Conservation (phyloP, 805 yeast genomes). For the Nakazawaea siamensis region DNA sequence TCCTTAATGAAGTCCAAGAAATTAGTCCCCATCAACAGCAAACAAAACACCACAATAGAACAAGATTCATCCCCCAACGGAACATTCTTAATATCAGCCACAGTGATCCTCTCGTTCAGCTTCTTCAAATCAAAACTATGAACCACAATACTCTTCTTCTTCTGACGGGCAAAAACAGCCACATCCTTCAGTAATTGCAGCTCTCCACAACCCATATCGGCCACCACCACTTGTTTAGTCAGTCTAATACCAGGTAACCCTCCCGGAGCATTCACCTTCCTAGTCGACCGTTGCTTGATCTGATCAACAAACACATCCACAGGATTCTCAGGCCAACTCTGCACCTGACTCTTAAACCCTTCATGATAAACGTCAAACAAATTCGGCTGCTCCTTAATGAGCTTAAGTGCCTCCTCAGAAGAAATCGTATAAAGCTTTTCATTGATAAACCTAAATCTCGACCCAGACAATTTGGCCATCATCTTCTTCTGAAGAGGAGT, state of each 20-base stretch:
- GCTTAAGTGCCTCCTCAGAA: conserved; percentile 65
- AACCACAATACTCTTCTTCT: conserved; percentile 44
- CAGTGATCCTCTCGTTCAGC: conserved; percentile 85
- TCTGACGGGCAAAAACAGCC: conserved; percentile 35
- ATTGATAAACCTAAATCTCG: conserved; percentile 96
- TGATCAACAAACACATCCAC: conserved; percentile 82
- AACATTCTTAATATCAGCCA: conserved; percentile 91
- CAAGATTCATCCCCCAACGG: conserved; percentile 78
- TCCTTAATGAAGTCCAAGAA: conserved; percentile 87
- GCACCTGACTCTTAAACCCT: conserved; percentile 93
- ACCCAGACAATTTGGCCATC: conserved; percentile 91
- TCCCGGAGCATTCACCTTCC: conserved; percentile 89
- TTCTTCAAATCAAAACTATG: conserved; percentile 89
- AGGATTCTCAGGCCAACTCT: conserved; percentile 98
- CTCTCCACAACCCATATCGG: conserved; percentile 99
- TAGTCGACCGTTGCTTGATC: conserved; percentile 48
- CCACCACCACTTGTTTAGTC: conserved; percentile 62
- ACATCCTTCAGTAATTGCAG: conserved; percentile 77
- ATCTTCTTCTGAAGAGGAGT: conserved; percentile 91
- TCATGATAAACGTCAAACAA: conserved; percentile 91
- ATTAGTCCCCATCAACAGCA: conserved; percentile 96
- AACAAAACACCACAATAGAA: conserved; percentile 84
- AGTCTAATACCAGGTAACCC: conserved; percentile 70
- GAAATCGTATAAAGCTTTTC: conserved; percentile 89
- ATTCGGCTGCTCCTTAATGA: conserved; percentile 76